Evolutionary conservation across 495 filamentous ascomycete genomes (phyloP).

Genomic region (Thermochaetoides thermophila): DNA sequence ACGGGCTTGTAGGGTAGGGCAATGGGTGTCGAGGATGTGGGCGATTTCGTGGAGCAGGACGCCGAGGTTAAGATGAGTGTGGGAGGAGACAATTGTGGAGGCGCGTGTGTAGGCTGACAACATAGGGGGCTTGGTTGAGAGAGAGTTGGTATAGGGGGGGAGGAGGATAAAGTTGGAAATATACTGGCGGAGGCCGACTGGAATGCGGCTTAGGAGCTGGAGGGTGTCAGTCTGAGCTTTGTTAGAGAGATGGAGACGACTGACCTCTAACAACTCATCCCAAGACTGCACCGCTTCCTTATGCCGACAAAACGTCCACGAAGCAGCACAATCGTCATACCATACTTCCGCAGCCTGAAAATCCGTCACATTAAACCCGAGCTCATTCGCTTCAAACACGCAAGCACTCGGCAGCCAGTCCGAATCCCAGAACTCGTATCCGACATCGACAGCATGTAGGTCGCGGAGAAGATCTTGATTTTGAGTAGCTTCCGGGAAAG

Average conservation of each 20-base stretch:
- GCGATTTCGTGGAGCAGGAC: conserved; percentile 13
- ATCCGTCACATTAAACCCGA: conserved; percentile 3
- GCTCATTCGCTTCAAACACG: conserved; percentile 6
- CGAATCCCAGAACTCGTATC: conserved; percentile 2
- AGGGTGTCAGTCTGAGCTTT: neutral
- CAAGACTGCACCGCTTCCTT: conserved; percentile 3
- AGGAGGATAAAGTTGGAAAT: conserved; percentile 9
- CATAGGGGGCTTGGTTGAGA: neutral
- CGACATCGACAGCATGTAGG: neutral
- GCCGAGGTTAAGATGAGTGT: conserved; percentile 10
- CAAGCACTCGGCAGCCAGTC: conserved; percentile 8
- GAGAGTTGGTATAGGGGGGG: neutral
- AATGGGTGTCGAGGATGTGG: conserved; percentile 12
- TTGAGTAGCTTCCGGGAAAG: conserved; percentile 8
- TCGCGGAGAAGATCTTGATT: conserved; percentile 2
- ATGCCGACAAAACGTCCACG: conserved; percentile 15
- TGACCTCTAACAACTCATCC: conserved; percentile 8
- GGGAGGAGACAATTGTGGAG: conserved; percentile 3
- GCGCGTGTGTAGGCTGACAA: conserved; percentile 9
- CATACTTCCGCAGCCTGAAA: conserved; percentile 9
- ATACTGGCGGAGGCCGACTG: conserved; percentile 14
- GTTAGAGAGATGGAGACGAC: neutral
- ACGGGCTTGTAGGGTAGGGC: neutral
- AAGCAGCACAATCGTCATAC: conserved; percentile 9
- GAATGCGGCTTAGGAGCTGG: conserved; percentile 9